Percentiles rank a stretch among this genome's conserved stretches.
These are phyloP conservation scores for Edaphochlamys debaryana DNA, from an alignment of 139 green algal genomes.

Conservation along the genomic window DNA sequence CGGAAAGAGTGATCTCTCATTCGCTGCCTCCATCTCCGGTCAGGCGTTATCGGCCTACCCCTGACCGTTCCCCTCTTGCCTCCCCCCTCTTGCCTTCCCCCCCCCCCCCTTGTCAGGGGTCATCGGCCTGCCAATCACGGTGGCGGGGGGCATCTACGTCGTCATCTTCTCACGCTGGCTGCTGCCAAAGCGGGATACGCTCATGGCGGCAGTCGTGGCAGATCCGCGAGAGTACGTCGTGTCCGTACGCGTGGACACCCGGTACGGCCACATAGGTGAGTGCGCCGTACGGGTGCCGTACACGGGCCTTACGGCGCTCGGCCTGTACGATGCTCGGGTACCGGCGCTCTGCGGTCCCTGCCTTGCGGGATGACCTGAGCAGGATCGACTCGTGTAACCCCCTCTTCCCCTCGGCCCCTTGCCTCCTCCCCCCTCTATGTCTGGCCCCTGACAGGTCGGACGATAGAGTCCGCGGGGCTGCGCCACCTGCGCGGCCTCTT, in stretches of 20 bases:
- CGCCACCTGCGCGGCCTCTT: conserved; percentile 44
- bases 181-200: conserved; percentile 17
- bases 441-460: conserved; percentile 24
- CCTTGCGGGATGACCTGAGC: too few species aligned
- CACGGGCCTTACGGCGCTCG: too few species aligned
- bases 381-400: too few species aligned
- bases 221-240: conserved; percentile 40
- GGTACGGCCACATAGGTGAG: conserved; percentile 31
- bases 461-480: conserved; percentile 39
- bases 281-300: too few species aligned
- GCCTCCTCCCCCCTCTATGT: too few species aligned
- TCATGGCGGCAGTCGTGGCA: conserved; percentile 17
- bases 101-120: background rate
- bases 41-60: too few species aligned
- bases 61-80: too few species aligned
- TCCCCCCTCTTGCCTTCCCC: background rate
- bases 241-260: conserved; percentile 22
- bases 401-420: too few species aligned
- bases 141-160: conserved; percentile 22
- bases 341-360: too few species aligned
- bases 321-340: too few species aligned
- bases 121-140: conserved; percentile 24
- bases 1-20: too few species aligned
- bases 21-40: too few species aligned
- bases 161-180: conserved; percentile 8